phyloP scores from a whole-genome alignment of 257 asterid genomes.

The Linderniella brevidens region DNA sequence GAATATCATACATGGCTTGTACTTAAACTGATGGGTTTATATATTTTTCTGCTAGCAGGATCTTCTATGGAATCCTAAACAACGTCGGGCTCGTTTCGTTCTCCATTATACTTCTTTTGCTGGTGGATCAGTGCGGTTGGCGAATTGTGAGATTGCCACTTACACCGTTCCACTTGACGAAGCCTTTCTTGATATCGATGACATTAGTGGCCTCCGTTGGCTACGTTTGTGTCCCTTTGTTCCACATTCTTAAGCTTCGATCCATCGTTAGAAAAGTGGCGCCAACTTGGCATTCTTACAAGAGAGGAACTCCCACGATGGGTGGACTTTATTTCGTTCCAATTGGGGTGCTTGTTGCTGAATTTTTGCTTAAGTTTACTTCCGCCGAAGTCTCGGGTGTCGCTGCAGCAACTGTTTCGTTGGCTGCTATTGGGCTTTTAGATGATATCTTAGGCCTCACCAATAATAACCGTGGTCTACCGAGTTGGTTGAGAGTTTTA shows the following conservation, averaged over 20 bases:
- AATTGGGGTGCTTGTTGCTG: conserved; percentile 65
- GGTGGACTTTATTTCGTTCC: conserved; percentile 82
- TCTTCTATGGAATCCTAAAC: conserved; percentile 48
- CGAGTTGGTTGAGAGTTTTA: conserved; percentile 39
- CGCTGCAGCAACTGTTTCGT: conserved; percentile 41
- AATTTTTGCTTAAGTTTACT: conserved; percentile 41
- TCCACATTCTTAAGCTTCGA: conserved; percentile 41
- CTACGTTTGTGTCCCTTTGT: conserved; percentile 67
- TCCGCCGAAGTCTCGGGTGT: conserved; percentile 69
- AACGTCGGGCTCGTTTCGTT: conserved; percentile 46
- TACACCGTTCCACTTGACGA: conserved; percentile 52
- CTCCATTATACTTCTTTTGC: conserved; percentile 32
- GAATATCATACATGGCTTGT: too few relatives aligned
- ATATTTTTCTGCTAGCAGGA: conserved; percentile 36
- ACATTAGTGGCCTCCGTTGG: conserved; percentile 45
- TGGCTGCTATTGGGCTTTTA: conserved; percentile 61
- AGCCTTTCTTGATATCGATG: conserved; percentile 58
- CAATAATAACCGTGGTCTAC: conserved; percentile 24
- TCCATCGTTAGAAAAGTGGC: conserved; percentile 33
- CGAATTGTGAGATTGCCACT: conserved; percentile 76
- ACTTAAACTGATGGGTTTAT: too few relatives aligned
- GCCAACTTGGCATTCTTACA: conserved; percentile 33
- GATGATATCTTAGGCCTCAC: conserved; percentile 40
- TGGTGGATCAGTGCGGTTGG: conserved; percentile 88
- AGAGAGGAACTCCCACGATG: conserved; percentile 73